Percentiles rank a stretch among this genome's conserved stretches.
Conservation (phyloP, 352 stramenopile genomes). For the Phytophthora agathidicida region DNA sequence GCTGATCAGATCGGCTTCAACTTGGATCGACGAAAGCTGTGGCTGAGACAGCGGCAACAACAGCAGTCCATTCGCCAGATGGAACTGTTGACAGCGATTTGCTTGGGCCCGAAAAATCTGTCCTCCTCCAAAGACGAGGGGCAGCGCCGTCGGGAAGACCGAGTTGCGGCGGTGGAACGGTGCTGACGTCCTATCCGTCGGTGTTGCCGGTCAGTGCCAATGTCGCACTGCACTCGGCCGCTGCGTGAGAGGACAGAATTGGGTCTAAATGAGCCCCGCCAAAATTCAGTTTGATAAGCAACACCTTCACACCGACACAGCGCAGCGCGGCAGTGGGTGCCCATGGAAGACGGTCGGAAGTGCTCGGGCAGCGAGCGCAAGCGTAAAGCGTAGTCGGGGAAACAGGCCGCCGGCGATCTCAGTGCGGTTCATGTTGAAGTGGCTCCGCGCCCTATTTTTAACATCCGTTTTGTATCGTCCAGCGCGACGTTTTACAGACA, state of each 20-base stretch:
- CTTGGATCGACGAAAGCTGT: not conserved
- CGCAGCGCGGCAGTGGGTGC: not conserved
- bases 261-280: slow-evolving; percentile 9
- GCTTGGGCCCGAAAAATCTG: slow-evolving; percentile 1
- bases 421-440: slow-evolving; percentile 11
- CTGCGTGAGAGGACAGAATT: slow-evolving; percentile 8
- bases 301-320: too few species aligned
- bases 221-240: slow-evolving; percentile 8
- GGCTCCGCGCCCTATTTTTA: not conserved
- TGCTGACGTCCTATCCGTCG: slow-evolving; percentile 7
- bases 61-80: too few species aligned
- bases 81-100: too few species aligned
- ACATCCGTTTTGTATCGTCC: not conserved
- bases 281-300: too few species aligned
- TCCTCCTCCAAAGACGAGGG: slow-evolving; percentile 11
- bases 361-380: not conserved
- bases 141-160: not conserved
- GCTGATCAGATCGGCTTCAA: slow-evolving; percentile 25
- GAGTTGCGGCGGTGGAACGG: slow-evolving; percentile 21
- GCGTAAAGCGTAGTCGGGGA: not conserved
- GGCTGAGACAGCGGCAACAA: too few species aligned
- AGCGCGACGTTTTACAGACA: slow-evolving; percentile 2
- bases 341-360: slow-evolving; percentile 11
- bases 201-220: not conserved
- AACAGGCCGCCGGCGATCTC: slow-evolving; percentile 13